Evolutionary conservation across 371 early-diverging fungal species (phyloP), one percentile per base, ranked within the genome.

Genomic region (Mucor irregularis): DNA sequence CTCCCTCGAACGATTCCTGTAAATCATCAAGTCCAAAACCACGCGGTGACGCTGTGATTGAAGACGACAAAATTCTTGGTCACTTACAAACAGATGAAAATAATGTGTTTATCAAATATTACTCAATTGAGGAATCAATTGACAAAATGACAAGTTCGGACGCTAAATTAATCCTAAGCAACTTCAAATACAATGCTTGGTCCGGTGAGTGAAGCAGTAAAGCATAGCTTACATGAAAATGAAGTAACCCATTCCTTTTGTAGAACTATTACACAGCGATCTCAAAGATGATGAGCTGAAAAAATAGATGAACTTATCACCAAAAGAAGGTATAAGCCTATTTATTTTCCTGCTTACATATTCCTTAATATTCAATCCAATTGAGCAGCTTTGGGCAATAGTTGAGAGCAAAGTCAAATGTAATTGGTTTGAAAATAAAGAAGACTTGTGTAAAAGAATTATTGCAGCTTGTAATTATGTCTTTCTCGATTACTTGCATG

Each of bases 381-480:
- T 48, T 33, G 53, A 56, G 48, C 46, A 52, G 25, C 43, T 56
- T 56, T 56, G 56, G 57, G 39, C 31, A 53, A 43, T 43, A 56
- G 44, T 56, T 48, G 40, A 56, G 47, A 62, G 53, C 21, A 49
- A 62, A 49, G 52, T 43, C 52, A 48, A 49, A 30, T 50, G 38
- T 45, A 53, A 46, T 61, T 40, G 31, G 49, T 54, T 49, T 46
- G 39, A 49, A 51, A 46, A 33, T 33, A 50, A 37, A 19, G 50
- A 44, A 14, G 16, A 58, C 43, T n/a, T n/a, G n/a, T n/a, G n/a
- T n/a, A n/a, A n/a, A n/a, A n/a, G n/a, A n/a, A n/a, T n/a, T n/a
- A n/a, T n/a, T n/a, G n/a, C n/a, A n/a, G n/a, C n/a, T n/a, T n/a
- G n/a, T n/a, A n/a, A n/a, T n/a, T n/a, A n/a, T n/a, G n/a, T n/a